Base-by-base conservation (phyloP, 768 basidiomycete species). In the Trametes gibbosa region DNA sequence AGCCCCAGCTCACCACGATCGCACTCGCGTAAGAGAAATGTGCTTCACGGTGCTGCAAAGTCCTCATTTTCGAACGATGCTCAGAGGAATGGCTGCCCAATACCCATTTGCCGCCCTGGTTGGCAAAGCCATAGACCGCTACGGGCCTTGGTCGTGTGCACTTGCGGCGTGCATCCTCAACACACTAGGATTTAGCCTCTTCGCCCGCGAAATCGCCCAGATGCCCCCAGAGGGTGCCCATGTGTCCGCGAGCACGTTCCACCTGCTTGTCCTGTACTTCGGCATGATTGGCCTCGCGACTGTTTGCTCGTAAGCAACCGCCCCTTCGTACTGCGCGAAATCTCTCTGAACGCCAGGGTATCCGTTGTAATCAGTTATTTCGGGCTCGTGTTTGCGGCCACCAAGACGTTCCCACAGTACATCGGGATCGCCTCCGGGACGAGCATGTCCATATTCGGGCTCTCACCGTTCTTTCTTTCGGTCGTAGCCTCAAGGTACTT, bases 31-130 rank as follows among this genome's bases (percentile, higher is more conserved):
- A 72, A 74, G 86, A 69, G 19, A 29, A 37, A 25, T 17, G 5
- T 9, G 5, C 3, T 24, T 3, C n/a, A n/a, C n/a, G 14, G 14
- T 50, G 24, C n/a, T 47, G 10, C 17, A 17, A 14, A 21, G 6
- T 19, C 32, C 12, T 50, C 40, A 53, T 43, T 12, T 48, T 9
- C 13, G 21, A 23, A 13, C n/a, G 24, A 32, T 59, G 16, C 47
- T 35, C 51, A 92, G 91, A n/a, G 91, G 87, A 2, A 84, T 93
- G 81, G 81, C 85, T 61, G 87, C 89, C 5, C 90, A 92, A 74
- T 92, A 93, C 70, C 89, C 89, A 2, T 77, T 90, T 58, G 82
- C 87, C 19, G 84, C 84, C 1, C 16, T 90, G 1, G 83, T 86
- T 41, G 91, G 91, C 46, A 85, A 83, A 61, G 68, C 86, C 2